Conservation (phyloP, 2,329 filamentous ascomycete species). For the Xylaria multiplex region DNA sequence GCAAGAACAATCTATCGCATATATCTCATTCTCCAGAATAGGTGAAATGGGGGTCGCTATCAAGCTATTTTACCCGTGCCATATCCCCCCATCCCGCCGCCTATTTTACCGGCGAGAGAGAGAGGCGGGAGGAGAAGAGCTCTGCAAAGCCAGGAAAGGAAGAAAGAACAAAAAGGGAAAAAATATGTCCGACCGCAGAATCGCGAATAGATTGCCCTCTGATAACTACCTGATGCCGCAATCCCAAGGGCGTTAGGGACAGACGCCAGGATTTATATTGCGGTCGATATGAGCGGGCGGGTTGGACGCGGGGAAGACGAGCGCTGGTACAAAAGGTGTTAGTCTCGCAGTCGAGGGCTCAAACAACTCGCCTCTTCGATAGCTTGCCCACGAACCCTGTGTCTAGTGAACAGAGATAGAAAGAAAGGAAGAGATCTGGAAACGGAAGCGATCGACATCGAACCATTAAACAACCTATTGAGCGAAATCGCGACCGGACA, state of each 20-base stretch:
- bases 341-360: slow-evolving; percentile 5
- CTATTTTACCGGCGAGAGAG: slow-evolving; percentile 32
- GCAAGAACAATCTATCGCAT: slow-evolving; percentile 31
- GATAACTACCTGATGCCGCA: slow-evolving; percentile 1
- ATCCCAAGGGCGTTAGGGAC: neutral
- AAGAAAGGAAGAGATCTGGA: neutral
- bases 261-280: slow-evolving; percentile 9
- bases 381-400: neutral
- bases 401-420: neutral
- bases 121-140: no score
- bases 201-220: slow-evolving; percentile 30
- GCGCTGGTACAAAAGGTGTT: slow-evolving; percentile 10
- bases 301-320: slow-evolving; percentile 12
- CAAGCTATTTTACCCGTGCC: slow-evolving; percentile 23
- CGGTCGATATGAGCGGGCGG: slow-evolving; percentile 7
- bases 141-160: neutral
- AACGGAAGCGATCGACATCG: slow-evolving; percentile 2
- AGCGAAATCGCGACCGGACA: neutral
- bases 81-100: neutral
- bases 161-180: neutral
- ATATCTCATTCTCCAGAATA: slow-evolving; percentile 23
- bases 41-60: slow-evolving; percentile 19
- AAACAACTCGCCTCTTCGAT: neutral
- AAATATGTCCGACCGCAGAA: slow-evolving; percentile 10
- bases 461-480: neutral